phyloP scores from a whole-genome alignment of 768 basidiomycete genomes.

The Lenzites betulinus region DNA sequence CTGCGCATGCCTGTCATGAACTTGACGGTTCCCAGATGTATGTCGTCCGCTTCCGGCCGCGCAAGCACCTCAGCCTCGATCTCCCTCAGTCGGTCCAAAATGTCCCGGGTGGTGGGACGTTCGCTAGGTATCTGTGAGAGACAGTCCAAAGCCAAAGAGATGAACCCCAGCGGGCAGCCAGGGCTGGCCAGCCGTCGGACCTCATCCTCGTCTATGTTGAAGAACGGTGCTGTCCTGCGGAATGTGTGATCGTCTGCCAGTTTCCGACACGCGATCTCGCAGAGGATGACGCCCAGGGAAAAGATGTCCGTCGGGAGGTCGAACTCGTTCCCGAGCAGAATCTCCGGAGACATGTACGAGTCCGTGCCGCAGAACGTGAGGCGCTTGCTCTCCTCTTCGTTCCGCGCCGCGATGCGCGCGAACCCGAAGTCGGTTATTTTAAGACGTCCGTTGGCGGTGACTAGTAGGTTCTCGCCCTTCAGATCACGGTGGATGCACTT shows the following conservation, averaged over 20 bases:
- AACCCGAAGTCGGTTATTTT: conserved; percentile 99
- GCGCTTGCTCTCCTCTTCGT: conserved; percentile 84
- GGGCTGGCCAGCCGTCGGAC: conserved; percentile 64
- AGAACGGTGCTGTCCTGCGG: conserved; percentile 77
- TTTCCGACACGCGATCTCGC: conserved; percentile 82
- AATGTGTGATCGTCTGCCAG: conserved; percentile 84
- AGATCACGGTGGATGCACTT: conserved; percentile 89
- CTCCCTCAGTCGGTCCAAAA: conserved; percentile 74
- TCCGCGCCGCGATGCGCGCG: conserved; percentile 90
- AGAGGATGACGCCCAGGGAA: conserved; percentile 90
- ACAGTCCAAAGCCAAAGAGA: conserved; percentile 80
- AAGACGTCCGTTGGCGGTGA: conserved; percentile 89
- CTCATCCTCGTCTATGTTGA: conserved; percentile 77
- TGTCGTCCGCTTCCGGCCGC: conserved; percentile 65
- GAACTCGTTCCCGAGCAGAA: conserved; percentile 88
- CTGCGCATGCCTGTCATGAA: conserved; percentile 71
- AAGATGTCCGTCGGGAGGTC: conserved; percentile 94
- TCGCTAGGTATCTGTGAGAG: conserved; percentile 59
- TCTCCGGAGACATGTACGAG: conserved; percentile 97
- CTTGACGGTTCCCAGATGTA: conserved; percentile 84
- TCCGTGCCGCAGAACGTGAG: conserved; percentile 89
- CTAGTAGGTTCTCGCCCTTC: conserved; percentile 97
- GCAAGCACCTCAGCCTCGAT: conserved; percentile 86
- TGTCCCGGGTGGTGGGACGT: conserved; percentile 75
- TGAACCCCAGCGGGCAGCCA: conserved; percentile 78